phyloP scores from a whole-genome alignment of 2,329 filamentous ascomycete genomes.

The Xylariaceae sp. region DNA sequence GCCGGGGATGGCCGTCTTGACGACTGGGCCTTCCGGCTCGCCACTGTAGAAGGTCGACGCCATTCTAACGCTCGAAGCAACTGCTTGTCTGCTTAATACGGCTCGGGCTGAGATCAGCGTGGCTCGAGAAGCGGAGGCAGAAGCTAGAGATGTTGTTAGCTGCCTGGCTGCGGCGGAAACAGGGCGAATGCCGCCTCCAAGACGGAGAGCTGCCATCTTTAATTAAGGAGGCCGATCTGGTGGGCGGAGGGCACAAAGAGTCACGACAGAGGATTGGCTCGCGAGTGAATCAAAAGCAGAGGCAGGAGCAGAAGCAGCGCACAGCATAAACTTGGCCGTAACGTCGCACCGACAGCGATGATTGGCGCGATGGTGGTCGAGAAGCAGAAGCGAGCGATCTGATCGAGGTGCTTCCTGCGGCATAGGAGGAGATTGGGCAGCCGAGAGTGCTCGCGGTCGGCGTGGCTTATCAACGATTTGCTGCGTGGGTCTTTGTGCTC shows the following conservation, averaged over 20 bases:
- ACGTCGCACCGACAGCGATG: constrained; percentile 14
- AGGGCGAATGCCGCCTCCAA: constrained; percentile 26
- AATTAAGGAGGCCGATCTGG: not conserved
- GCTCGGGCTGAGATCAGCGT: constrained; percentile 16
- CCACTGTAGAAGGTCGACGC: constrained; percentile 31
- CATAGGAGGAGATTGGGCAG: constrained; percentile 3
- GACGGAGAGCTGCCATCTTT: constrained; percentile 28
- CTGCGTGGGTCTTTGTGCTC: constrained; percentile 14
- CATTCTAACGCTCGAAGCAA: constrained; percentile 25
- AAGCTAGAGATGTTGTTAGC: constrained; percentile 9
- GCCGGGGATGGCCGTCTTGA: constrained; percentile 65
- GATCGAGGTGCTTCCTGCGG: not conserved
- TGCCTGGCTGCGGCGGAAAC: constrained; percentile 22
- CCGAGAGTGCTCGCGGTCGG: not conserved
- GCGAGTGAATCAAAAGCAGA: not conserved
- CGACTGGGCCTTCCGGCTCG: constrained; percentile 48
- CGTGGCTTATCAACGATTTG: constrained; percentile 21
- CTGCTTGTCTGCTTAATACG: constrained; percentile 15
- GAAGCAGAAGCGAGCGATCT: not conserved
- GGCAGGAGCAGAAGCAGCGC: not conserved
- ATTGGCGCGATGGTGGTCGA: constrained; percentile 16
- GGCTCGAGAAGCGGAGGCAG: constrained; percentile 13
- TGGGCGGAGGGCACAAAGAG: not conserved
- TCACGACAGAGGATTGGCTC: not conserved
- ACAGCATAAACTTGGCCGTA: not conserved